These are phyloP conservation scores for Trichophyton simii DNA, from an alignment of 2,329 filamentous ascomycete genomes.

Conservation along the genomic window DNA sequence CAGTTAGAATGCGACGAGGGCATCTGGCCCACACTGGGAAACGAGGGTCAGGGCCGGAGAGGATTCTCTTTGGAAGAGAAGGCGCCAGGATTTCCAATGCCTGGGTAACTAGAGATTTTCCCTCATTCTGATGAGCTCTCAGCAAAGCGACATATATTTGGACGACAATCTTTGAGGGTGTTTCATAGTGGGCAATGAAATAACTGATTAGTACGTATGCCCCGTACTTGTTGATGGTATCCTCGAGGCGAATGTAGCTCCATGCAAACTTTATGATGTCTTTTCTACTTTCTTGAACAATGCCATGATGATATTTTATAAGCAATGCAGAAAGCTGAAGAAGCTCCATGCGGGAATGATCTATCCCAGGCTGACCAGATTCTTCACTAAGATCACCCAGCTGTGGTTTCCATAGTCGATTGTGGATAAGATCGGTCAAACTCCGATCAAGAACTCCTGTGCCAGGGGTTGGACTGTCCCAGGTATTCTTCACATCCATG, in stretches of 20 bases:
- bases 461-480: slow-evolving; percentile 46
- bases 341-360: slow-evolving; percentile 91
- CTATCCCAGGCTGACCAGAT: slow-evolving; percentile 68
- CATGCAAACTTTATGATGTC: slow-evolving; percentile 99
- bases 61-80: slow-evolving; percentile 74
- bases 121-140: slow-evolving; percentile 89
- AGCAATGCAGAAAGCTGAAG: slow-evolving; percentile 89
- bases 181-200: slow-evolving; percentile 95
- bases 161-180: slow-evolving; percentile 85
- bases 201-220: slow-evolving; percentile 95
- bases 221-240: slow-evolving; percentile 97
- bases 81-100: slow-evolving; percentile 91
- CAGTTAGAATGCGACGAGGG: slow-evolving; percentile 77
- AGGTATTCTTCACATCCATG: slow-evolving; percentile 85
- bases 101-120: slow-evolving; percentile 80
- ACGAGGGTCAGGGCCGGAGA: slow-evolving; percentile 48
- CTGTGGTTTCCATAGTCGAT: slow-evolving; percentile 87
- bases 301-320: slow-evolving; percentile 83
- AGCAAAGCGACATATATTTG: slow-evolving; percentile 89
- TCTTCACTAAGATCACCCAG: slow-evolving; percentile 73
- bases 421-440: slow-evolving; percentile 81
- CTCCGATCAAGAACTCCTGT: slow-evolving; percentile 71
- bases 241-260: slow-evolving; percentile 96
- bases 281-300: slow-evolving; percentile 82
- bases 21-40: slow-evolving; percentile 77